Base-by-base conservation (phyloP, 140 eudicot genomes). In the Cichorium intybus region DNA sequence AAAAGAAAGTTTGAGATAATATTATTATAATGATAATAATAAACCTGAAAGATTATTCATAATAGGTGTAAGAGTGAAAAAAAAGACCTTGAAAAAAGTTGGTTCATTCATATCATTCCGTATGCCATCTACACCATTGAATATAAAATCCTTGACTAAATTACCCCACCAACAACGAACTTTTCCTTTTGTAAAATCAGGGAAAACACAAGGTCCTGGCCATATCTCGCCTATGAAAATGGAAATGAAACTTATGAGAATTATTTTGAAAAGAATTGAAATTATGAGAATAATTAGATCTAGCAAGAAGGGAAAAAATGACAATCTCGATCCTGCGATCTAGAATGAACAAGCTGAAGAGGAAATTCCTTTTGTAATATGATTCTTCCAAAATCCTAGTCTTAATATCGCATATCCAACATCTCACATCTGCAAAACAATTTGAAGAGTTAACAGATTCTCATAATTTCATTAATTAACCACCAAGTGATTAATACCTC, bases 101-200 rank as follows among this genome's bases (percentile, higher is more conserved):
- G 97, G 97, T 77, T 91, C 97, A 24, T 91, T 91, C 97, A 91
- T 91, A 74, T 91, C 97, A 70, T 91, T 87, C 97, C 97, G 87
- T 78, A 87, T 82, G 61, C 97, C 97, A n/a, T n/a, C n/a, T n/a
- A n/a, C n/a, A n/a, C n/a, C n/a, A n/a, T n/a, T n/a, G n/a, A n/a
- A n/a, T n/a, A 81, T 51, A 74, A 85, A 87, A 24, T 79, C 96
- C 72, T 79, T 87, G 29, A 91, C 97, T 63, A 91, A 66, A 66
- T 73, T 66, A 47, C 95, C 80, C 96, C 97, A 91, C 97, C 97
- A 91, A 18, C 77, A 70, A 43, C 96, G 95, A 39, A 87, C 85
- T 71, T 81, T 82, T 29, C 86, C 83, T 70, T 82, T 95, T 26
- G 95, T 87, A 65, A 70, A 91, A 60, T 91, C 96, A 39, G 97